Evolutionary conservation across 2,329 filamentous ascomycete species (phyloP), one percentile per base, ranked within the genome.

Genomic region (Chrysosporium queenslandicum): DNA sequence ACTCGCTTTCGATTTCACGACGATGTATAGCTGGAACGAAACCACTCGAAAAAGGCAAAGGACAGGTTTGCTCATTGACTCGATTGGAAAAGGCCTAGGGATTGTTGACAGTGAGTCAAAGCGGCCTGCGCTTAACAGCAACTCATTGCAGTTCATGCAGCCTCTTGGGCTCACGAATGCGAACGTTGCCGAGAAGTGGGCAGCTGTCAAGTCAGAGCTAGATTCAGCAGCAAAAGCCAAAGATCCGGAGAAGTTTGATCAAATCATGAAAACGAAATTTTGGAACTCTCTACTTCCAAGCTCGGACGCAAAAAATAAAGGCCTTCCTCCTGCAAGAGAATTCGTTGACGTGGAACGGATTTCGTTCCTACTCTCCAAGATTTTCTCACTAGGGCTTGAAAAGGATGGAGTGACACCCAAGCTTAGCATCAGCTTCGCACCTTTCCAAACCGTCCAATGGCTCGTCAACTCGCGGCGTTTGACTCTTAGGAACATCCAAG

Each of bases 1-100:
- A n/a, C 58, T 74, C 41, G 69, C 69, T 3, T 71, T 74, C 48
- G 72, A 75, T 52, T 57, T 75, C 42, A 66, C 61, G 36, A 60
- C 66, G 21, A 58, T 66, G 16, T 57, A 66, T 45, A 61, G 56
- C 27, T 57, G 61, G 8, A 58, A 59, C 2, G 62, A 59, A 5
- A 56, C 59, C 14, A 66, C 63, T 21, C 60, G 67, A n/a, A 72
- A 72, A 59, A 64, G 68, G 7, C 62, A 66, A 5, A 63, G 67
- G 18, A 68, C 69, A 49, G 68, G 68, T 9, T 62, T 71, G 12
- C 58, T 72, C 20, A 68, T 71, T 29, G 68, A 72, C 56, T 67
- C 69, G 8, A 69, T 72, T 54, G 69, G 69, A 8, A 66, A 68
- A 30, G 70, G 70, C 42, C 67, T 71, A 46, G 64, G 62, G 12